phyloP scores from a whole-genome alignment of 2,329 filamentous ascomycete species.

The Exophiala sp. region DNA sequence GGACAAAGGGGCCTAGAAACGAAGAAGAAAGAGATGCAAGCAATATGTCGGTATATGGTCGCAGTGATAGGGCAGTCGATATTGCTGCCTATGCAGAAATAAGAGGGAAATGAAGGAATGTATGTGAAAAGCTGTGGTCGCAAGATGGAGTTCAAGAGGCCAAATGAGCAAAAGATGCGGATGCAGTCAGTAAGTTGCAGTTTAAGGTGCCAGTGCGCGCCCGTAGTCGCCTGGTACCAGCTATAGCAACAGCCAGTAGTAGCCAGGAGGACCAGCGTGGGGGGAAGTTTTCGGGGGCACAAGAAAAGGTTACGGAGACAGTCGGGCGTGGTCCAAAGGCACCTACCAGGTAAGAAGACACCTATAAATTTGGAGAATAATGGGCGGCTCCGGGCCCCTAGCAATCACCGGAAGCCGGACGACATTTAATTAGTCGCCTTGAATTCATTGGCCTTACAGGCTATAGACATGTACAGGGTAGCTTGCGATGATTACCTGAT shows the following conservation, averaged over 20 bases:
- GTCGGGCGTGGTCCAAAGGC: no score
- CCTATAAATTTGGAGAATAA: not conserved
- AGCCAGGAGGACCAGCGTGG: not conserved
- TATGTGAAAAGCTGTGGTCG: constrained; percentile 1
- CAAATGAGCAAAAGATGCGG: constrained; percentile 1
- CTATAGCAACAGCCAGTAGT: not conserved
- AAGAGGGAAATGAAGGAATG: not conserved
- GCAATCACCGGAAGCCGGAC: not conserved
- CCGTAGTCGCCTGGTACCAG: no score
- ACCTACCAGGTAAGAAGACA: no score
- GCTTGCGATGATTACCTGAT: not conserved
- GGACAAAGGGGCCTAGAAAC: constrained; percentile 8
- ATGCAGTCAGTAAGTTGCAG: not conserved
- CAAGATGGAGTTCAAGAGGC: not conserved
- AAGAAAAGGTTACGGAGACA: no score
- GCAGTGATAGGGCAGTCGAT: not conserved
- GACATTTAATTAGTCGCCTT: not conserved
- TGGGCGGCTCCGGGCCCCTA: not conserved
- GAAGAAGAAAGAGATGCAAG: constrained; percentile 2
- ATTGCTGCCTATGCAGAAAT: constrained; percentile 1
- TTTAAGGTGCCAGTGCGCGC: not conserved
- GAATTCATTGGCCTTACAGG: not conserved
- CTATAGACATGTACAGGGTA: not conserved
- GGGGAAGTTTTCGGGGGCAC: not conserved
- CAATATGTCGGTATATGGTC: constrained; percentile 4